Evolutionary conservation across 495 filamentous ascomycete species (phyloP).

Genomic region (Xylaria castorea): DNA sequence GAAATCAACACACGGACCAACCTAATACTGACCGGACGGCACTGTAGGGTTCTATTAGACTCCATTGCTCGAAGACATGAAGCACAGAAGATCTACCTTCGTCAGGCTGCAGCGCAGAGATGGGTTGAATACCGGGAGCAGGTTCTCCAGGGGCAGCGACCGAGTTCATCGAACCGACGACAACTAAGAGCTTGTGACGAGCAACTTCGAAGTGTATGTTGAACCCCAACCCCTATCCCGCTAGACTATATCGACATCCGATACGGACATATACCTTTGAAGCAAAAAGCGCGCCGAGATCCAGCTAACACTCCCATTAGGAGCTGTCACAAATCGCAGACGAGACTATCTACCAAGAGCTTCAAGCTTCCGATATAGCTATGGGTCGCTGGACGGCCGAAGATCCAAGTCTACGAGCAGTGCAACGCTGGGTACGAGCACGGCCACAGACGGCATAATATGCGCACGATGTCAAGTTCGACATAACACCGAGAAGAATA

Average conservation of each 20-base stretch:
- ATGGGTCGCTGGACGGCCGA: conserved; percentile 78
- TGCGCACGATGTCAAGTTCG: conserved; percentile 15
- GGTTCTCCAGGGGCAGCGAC: conserved; percentile 68
- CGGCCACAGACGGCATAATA: conserved; percentile 43
- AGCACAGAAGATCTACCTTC: conserved; percentile 83
- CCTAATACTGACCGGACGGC: conserved; percentile 31
- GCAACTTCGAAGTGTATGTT: conserved; percentile 67
- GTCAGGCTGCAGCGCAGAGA: conserved; percentile 75
- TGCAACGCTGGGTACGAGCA: conserved; percentile 59
- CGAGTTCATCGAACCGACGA: conserved; percentile 62
- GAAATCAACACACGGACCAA: background rate
- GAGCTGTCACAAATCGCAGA: conserved; percentile 74
- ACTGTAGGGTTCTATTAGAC: conserved; percentile 74
- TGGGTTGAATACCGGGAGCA: conserved; percentile 78
- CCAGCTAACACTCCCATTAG: conserved; percentile 48
- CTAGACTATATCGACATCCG: background rate
- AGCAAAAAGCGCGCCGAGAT: background rate
- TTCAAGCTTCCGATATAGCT: conserved; percentile 66
- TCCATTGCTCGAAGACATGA: conserved; percentile 81
- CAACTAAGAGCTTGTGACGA: conserved; percentile 66
- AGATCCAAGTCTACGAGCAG: conserved; percentile 64
- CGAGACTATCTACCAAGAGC: conserved; percentile 67
- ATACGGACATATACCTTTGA: background rate
- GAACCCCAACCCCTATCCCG: conserved; percentile 8
- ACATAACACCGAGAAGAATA: conserved; percentile 18